phyloP scores from a whole-genome alignment of 2,329 filamentous ascomycete genomes.

The Tricladium varicosporioides region DNA sequence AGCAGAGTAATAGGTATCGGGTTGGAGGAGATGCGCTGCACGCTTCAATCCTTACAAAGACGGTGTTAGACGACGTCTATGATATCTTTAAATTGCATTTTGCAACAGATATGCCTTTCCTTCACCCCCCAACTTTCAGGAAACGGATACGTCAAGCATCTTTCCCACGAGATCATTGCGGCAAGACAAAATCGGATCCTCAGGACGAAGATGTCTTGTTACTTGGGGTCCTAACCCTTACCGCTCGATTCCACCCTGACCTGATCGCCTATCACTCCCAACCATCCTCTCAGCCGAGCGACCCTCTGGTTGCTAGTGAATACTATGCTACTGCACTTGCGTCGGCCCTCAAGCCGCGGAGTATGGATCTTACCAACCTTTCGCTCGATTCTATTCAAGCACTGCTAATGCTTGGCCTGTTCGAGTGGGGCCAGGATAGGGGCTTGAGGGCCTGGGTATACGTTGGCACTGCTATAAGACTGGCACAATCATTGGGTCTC shows the following conservation, averaged over 20 bases:
- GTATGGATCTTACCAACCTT: conserved; percentile 46
- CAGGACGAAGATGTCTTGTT: conserved; percentile 56
- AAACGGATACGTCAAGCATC: conserved; percentile 46
- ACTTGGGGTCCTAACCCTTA: conserved; percentile 66
- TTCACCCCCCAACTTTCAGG: conserved; percentile 64
- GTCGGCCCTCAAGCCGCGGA: conserved; percentile 47
- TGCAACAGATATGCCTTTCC: conserved; percentile 68
- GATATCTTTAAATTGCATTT: conserved; percentile 71
- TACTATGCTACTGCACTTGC: conserved; percentile 61
- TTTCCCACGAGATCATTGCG: conserved; percentile 31
- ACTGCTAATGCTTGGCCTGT: conserved; percentile 67
- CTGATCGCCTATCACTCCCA: conserved; percentile 51
- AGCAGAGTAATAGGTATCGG: conserved; percentile 33
- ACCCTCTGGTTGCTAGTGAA: conserved; percentile 58
- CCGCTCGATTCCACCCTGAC: conserved; percentile 63
- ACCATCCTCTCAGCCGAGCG: conserved; percentile 31
- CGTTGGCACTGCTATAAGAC: conserved; percentile 56
- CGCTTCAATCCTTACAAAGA: conserved; percentile 57
- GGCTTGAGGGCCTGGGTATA: conserved; percentile 65
- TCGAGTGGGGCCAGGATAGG: conserved; percentile 67
- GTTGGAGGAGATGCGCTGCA: conserved; percentile 60
- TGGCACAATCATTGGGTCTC: conserved; percentile 60
- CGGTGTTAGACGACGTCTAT: conserved; percentile 68
- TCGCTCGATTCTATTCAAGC: conserved; percentile 65
- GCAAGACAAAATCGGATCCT: conserved; percentile 22